These are phyloP conservation scores for Bothriochloa decipiens DNA, from an alignment of 176 grass and related monocot species.

Conservation along the genomic window DNA sequence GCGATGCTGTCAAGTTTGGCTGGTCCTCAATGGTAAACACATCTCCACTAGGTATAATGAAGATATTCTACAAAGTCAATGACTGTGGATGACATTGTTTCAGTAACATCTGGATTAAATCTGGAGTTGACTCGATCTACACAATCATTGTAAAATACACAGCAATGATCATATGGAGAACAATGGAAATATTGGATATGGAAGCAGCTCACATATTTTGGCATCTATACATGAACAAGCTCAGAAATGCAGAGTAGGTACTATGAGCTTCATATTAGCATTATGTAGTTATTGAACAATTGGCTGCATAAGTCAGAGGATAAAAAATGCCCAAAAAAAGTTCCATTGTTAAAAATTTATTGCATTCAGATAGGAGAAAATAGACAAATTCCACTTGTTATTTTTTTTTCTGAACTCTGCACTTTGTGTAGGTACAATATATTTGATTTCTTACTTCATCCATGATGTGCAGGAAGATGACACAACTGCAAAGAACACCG, in stretches of 20 bases:
- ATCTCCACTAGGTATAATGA: conserved; percentile 52
- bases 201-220: conserved; percentile 34
- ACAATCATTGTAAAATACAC: conserved; percentile 24
- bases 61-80: not conserved
- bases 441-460: not conserved
- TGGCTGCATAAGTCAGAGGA: conserved; percentile 3
- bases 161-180: conserved; percentile 42
- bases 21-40: conserved; percentile 52
- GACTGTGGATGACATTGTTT: not conserved
- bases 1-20: conserved; percentile 48
- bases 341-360: not conserved
- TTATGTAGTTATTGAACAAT: not conserved
- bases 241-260: conserved; percentile 28
- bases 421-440: not conserved
- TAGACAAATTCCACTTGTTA: not conserved
- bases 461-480: conserved; percentile 37
- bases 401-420: not conserved
- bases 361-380: not conserved
- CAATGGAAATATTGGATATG: conserved; percentile 35
- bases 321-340: no score
- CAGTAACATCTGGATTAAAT: conserved; percentile 30
- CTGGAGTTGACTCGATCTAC: conserved; percentile 8
- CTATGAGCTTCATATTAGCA: not conserved
- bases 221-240: conserved; percentile 43
- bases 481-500: conserved; percentile 18